These are phyloP conservation scores for Penicillium chermesinum DNA, from an alignment of 495 filamentous ascomycete species.

Conservation along the genomic window DNA sequence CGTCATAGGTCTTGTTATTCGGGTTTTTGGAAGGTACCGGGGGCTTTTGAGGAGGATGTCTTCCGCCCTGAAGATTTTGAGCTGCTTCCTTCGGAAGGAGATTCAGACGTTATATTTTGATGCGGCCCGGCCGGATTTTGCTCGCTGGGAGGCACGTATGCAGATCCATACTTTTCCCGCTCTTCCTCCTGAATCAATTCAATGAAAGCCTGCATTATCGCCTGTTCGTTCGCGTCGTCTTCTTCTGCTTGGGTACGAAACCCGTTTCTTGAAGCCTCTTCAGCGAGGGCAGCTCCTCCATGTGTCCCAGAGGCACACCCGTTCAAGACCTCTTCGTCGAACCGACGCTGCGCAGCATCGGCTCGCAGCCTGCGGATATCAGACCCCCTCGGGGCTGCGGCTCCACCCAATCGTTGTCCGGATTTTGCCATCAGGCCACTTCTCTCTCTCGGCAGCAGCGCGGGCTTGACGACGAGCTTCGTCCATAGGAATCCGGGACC, in stretches of 20 bases:
- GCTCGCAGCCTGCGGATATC: constrained; percentile 74
- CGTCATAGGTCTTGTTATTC: constrained; percentile 24
- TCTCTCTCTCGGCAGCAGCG: constrained; percentile 68
- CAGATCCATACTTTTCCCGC: constrained; percentile 60
- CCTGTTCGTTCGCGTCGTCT: constrained; percentile 82
- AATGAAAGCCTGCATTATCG: constrained; percentile 83
- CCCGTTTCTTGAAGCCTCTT: constrained; percentile 65
- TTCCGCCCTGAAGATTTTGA: constrained; percentile 1
- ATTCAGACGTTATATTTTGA: constrained; percentile 18
- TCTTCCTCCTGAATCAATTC: constrained; percentile 86
- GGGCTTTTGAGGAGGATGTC: neutral
- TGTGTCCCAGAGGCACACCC: constrained; percentile 73
- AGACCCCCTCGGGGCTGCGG: constrained; percentile 52
- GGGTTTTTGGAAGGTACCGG: neutral
- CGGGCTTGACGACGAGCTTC: constrained; percentile 76
- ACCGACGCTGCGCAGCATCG: constrained; percentile 65
- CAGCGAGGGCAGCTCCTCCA: constrained; percentile 52
- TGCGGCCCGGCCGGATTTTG: constrained; percentile 55
- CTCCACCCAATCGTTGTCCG: constrained; percentile 71
- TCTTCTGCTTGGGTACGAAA: constrained; percentile 82
- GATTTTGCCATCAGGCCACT: constrained; percentile 54
- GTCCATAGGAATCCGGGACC: constrained; percentile 56
- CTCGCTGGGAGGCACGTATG: constrained; percentile 59
- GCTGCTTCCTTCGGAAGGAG: constrained; percentile 15
- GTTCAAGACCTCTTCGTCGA: constrained; percentile 47